Evolutionary conservation across 2,329 filamentous ascomycete species (phyloP).

Genomic region (Talaromyces amestolkiae): DNA sequence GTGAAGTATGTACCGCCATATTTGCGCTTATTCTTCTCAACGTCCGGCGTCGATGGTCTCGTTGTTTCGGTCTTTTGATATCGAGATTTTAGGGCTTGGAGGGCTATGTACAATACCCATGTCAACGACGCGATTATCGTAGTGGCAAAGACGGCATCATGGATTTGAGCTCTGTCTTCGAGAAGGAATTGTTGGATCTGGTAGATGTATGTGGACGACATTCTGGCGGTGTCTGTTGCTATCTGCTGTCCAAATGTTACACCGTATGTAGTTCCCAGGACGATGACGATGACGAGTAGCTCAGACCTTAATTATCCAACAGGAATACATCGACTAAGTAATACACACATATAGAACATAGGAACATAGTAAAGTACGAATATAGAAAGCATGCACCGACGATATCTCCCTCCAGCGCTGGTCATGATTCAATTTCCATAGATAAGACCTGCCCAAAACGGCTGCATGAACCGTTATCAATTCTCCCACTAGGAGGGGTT

Average conservation of each 20-base stretch:
- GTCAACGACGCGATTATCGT: slow-evolving; percentile 16
- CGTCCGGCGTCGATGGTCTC: slow-evolving; percentile 39
- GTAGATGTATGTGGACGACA: neutral
- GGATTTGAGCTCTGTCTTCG: neutral
- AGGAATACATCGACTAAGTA: neutral
- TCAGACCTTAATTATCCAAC: neutral
- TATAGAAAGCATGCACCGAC: neutral
- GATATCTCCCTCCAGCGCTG: neutral
- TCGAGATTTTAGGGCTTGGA: slow-evolving; percentile 29
- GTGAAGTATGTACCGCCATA: slow-evolving; percentile 44
- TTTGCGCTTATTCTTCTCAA: slow-evolving; percentile 45
- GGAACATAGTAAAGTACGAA: too few species aligned
- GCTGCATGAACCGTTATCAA: slow-evolving; percentile 13
- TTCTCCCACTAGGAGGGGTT: slow-evolving; percentile 8
- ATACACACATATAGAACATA: neutral
- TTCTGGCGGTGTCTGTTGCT: neutral
- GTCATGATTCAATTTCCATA: neutral
- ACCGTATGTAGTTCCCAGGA: neutral
- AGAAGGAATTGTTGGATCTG: neutral
- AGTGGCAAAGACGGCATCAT: neutral
- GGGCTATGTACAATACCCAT: slow-evolving; percentile 30
- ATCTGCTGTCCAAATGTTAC: neutral
- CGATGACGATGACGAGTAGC: neutral
- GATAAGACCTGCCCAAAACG: slow-evolving; percentile 14
- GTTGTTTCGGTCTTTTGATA: neutral